Evolutionary conservation across 805 yeast genomes (phyloP).

Genomic region (Wickerhamomyces alni): DNA sequence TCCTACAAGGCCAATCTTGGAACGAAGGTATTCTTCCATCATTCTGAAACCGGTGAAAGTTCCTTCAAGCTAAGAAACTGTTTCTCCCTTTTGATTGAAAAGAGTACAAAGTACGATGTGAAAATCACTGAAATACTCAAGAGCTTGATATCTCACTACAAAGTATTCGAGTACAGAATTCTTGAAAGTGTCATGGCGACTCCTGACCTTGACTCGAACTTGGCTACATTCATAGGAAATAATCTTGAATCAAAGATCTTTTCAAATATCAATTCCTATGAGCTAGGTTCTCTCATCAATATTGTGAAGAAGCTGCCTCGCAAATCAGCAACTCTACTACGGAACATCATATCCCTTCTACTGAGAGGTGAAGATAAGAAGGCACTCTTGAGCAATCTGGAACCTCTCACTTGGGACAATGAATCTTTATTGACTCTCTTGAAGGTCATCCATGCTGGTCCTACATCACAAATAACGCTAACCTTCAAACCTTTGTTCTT

Average conservation of each 20-base stretch:
- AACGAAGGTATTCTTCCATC: neutral
- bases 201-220: neutral
- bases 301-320: neutral
- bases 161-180: neutral
- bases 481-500: neutral
- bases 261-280: neutral
- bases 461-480: neutral
- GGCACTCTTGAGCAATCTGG: neutral
- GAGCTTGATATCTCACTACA: neutral
- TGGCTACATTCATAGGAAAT: neutral
- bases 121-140: neutral
- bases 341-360: neutral
- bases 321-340: neutral
- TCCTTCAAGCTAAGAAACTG: neutral
- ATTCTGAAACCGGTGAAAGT: neutral
- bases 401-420: neutral
- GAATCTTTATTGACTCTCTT: neutral
- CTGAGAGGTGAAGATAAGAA: neutral
- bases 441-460: neutral
- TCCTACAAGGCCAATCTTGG: neutral
- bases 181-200: neutral
- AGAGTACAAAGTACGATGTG: neutral
- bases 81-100: neutral
- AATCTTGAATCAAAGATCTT: slow-evolving; percentile 1
- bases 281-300: neutral